Conservation (phyloP, 495 filamentous ascomycete genomes). For the Penicillium canescens region DNA sequence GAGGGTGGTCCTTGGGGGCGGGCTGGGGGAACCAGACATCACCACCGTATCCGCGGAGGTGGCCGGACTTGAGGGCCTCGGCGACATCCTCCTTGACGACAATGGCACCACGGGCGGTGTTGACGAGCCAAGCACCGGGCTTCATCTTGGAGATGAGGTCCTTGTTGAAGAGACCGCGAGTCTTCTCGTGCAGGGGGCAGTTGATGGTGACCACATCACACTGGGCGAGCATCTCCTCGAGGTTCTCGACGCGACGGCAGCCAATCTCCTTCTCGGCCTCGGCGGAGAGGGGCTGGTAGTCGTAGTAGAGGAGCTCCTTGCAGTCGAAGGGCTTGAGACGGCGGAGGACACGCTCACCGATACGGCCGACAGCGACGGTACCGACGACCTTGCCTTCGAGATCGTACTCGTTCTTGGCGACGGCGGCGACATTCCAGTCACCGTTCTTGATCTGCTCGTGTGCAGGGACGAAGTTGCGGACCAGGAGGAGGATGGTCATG, state of each 20-base stretch:
- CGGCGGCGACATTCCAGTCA: slow-evolving; percentile 93
- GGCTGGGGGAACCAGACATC: slow-evolving; percentile 95
- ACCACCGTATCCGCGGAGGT: slow-evolving; percentile 96
- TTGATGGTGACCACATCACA: slow-evolving; percentile 99
- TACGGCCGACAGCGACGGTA: slow-evolving; percentile 95
- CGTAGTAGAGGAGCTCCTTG: slow-evolving; percentile 99
- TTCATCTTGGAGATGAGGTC: slow-evolving; percentile 99
- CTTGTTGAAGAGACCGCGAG: slow-evolving; percentile 96
- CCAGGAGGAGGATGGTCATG: slow-evolving; percentile 96
- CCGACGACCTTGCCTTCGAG: slow-evolving; percentile 97
- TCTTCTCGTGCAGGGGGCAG: slow-evolving; percentile 98
- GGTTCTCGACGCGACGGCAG: slow-evolving; percentile 78
- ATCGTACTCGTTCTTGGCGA: slow-evolving; percentile 97
- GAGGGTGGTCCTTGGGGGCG: slow-evolving; percentile 89
- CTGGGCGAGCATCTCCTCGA: slow-evolving; percentile 94
- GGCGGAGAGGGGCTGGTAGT: slow-evolving; percentile 90
- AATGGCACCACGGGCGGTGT: slow-evolving; percentile 97
- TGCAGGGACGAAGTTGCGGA: slow-evolving; percentile 97
- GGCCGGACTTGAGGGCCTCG: slow-evolving; percentile 86
- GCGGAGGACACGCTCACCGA: slow-evolving; percentile 95
- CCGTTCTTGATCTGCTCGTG: slow-evolving; percentile 89
- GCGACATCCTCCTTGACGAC: slow-evolving; percentile 99
- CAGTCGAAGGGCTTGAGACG: slow-evolving; percentile 96
- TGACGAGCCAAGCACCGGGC: slow-evolving; percentile 93
- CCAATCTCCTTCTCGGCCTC: slow-evolving; percentile 97